These are phyloP conservation scores for Rhodomyrtus tomentosa DNA, from an alignment of 345 rosid species.

Conservation along the genomic window DNA sequence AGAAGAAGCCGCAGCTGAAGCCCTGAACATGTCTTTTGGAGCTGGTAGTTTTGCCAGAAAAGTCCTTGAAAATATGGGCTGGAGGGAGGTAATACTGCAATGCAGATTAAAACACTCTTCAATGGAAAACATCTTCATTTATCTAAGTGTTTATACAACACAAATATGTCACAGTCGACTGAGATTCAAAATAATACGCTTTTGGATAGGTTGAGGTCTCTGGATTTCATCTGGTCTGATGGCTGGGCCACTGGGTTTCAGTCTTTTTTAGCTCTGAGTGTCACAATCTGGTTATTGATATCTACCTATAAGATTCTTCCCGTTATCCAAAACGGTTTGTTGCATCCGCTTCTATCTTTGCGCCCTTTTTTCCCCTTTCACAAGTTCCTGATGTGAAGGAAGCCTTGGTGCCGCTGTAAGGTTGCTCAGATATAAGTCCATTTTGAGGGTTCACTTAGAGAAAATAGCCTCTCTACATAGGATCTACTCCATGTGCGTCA, in stretches of 20 bases:
- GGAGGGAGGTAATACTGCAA: constrained; percentile 53
- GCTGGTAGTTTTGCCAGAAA: constrained; percentile 71
- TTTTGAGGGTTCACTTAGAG: not conserved
- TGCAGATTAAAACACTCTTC: not conserved
- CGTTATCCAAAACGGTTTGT: not conserved
- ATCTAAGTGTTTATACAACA: not conserved
- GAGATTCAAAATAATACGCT: not conserved
- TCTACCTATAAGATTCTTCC: not conserved
- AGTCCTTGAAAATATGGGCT: constrained; percentile 78
- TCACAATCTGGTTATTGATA: not conserved
- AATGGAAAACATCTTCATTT: not conserved
- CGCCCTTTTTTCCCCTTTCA: not conserved
- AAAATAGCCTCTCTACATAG: not conserved
- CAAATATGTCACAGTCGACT: not conserved
- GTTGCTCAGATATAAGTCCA: not conserved
- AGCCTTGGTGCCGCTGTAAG: not conserved
- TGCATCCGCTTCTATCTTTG: not conserved
- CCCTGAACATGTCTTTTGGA: constrained; percentile 62
- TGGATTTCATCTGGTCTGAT: not conserved
- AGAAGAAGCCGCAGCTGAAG: constrained; percentile 62
- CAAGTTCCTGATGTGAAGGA: not conserved
- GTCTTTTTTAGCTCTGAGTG: not conserved
- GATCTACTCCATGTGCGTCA: not conserved
- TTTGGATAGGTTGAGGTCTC: not conserved
- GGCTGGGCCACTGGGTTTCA: not conserved